Evolutionary conservation across 345 rosid species (phyloP).

Genomic region (Orychophragmus violaceus): DNA sequence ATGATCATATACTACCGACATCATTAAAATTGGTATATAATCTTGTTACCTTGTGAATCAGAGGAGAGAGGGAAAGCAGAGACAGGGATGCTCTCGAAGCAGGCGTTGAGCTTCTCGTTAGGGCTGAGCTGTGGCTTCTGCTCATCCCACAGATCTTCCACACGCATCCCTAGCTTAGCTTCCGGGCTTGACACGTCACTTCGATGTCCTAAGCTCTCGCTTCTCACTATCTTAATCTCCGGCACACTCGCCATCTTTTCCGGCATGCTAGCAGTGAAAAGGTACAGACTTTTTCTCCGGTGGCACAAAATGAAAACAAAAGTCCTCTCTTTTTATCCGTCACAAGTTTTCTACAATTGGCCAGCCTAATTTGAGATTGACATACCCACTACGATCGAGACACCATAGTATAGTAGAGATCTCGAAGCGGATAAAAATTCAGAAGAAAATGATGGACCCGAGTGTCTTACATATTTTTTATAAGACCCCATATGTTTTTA

Average conservation of each 20-base stretch:
- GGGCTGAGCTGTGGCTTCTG: slow-evolving; percentile 69
- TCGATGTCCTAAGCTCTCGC: slow-evolving; percentile 34
- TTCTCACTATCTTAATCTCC: slow-evolving; percentile 39
- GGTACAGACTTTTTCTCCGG: slow-evolving; percentile 9
- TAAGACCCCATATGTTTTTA: background rate
- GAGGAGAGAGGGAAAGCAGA: slow-evolving; percentile 79
- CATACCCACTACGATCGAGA: background rate
- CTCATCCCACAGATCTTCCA: slow-evolving; percentile 90
- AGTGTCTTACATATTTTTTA: background rate
- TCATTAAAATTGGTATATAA: too few species aligned
- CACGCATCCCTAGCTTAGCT: slow-evolving; percentile 83
- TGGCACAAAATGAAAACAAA: background rate
- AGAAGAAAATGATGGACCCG: background rate
- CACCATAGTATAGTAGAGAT: slow-evolving; percentile 16
- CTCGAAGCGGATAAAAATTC: background rate
- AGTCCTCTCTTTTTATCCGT: background rate
- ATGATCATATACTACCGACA: background rate
- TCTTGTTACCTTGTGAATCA: slow-evolving; percentile 64
- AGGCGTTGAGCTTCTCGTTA: slow-evolving; percentile 87
- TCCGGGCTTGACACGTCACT: slow-evolving; percentile 72
- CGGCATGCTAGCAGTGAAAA: background rate
- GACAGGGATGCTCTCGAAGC: slow-evolving; percentile 86
- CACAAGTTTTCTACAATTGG: background rate
- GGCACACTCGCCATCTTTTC: slow-evolving; percentile 35
- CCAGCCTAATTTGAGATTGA: background rate